Conservation (phyloP, 2,329 filamentous ascomycete genomes). For the Diplodia mutila region DNA sequence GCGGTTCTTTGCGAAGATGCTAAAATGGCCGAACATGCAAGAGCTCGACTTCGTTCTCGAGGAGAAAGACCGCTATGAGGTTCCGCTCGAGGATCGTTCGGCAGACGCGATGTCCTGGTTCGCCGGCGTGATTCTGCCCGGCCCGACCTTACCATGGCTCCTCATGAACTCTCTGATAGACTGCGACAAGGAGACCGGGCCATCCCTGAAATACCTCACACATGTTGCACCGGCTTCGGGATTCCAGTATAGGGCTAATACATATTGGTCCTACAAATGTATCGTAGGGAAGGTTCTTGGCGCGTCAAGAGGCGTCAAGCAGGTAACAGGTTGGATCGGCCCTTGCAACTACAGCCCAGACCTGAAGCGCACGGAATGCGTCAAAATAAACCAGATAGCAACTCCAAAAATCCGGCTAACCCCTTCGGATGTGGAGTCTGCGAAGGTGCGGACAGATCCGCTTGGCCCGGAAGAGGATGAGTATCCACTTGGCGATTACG, state of each 20-base stretch:
- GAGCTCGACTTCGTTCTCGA: conserved; percentile 66
- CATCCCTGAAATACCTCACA: conserved; percentile 67
- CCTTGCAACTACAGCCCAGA: conserved; percentile 70
- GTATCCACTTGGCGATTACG: conserved; percentile 71
- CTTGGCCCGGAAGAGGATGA: conserved; percentile 64
- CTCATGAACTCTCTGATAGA: conserved; percentile 80
- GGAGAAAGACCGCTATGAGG: conserved; percentile 57
- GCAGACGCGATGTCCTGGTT: conserved; percentile 79
- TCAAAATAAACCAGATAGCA: conserved; percentile 65
- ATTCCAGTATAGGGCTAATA: conserved; percentile 77
- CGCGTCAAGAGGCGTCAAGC: conserved; percentile 68
- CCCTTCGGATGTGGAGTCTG: conserved; percentile 64
- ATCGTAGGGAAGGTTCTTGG: conserved; percentile 75
- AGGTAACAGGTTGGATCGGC: conserved; percentile 74
- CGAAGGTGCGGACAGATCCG: conserved; percentile 69
- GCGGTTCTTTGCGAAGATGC: conserved; percentile 68
- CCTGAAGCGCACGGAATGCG: conserved; percentile 70
- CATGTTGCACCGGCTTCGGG: conserved; percentile 71
- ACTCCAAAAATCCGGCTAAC: conserved; percentile 60
- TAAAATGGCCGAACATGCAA: conserved; percentile 77
- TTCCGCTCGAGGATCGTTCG: conserved; percentile 61
- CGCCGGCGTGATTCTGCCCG: conserved; percentile 72
- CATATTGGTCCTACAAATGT: conserved; percentile 73
- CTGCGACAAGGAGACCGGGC: conserved; percentile 69
- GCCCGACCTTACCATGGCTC: conserved; percentile 71